phyloP scores from a whole-genome alignment of 2,329 filamentous ascomycete species.

The Chaetomium olivaceum region DNA sequence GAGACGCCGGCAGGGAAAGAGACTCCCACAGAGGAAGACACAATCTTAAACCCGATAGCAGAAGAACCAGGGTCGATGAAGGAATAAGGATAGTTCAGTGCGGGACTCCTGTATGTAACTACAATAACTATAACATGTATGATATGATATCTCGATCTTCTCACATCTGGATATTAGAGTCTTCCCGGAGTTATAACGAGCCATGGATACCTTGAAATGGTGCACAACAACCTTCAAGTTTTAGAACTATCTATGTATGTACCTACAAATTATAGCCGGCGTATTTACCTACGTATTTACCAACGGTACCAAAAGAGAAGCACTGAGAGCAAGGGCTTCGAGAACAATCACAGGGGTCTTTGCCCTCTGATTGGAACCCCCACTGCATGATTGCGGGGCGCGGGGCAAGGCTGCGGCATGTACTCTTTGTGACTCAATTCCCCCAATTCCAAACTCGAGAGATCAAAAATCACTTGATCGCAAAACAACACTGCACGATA shows the following conservation, averaged over 20 bases:
- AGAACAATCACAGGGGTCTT: constrained; percentile 21
- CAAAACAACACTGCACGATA: background rate
- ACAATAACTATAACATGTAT: background rate
- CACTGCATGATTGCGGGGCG: constrained; percentile 25
- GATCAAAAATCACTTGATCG: constrained; percentile 3
- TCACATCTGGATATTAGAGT: background rate
- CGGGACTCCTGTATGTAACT: background rate
- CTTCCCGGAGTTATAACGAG: background rate
- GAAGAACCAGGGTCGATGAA: background rate
- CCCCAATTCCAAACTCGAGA: background rate
- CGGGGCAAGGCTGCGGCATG: constrained; percentile 25
- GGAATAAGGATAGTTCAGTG: background rate
- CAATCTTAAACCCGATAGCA: background rate
- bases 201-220: background rate
- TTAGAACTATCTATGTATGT: no score
- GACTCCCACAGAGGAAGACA: no score
- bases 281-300: no score
- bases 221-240: background rate
- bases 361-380: constrained; percentile 22
- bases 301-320: no score
- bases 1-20: background rate
- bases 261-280: no score
- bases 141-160: background rate
- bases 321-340: background rate
- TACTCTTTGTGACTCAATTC: constrained; percentile 28